Percentiles rank a stretch among this genome's conserved stretches.
These are phyloP conservation scores for Rhynchospora pubera DNA, from an alignment of 176 grass and related monocot genomes.

Conservation along the genomic window DNA sequence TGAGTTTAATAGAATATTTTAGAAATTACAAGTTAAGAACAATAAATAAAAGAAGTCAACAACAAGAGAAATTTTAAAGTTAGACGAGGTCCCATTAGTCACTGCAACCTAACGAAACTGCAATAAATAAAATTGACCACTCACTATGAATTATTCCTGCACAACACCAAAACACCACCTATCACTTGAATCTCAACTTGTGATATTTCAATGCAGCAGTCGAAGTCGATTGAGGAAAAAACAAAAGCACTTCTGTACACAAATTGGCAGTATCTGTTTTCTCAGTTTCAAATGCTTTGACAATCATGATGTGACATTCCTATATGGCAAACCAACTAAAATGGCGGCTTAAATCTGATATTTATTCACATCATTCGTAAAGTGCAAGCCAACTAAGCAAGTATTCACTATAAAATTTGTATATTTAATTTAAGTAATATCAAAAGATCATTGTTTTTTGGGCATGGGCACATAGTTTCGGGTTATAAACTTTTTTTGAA, in stretches of 20 bases:
- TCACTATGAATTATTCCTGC: too few relatives aligned
- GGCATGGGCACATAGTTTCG: neutral
- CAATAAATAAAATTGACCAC: too few relatives aligned
- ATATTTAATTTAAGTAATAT: neutral
- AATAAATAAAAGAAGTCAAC: neutral
- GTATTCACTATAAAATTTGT: neutral
- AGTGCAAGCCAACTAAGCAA: neutral
- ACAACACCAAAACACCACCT: too few relatives aligned
- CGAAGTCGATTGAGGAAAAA: neutral
- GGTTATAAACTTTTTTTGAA: too few relatives aligned
- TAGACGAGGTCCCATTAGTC: neutral
- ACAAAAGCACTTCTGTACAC: neutral
- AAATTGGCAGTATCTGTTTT: neutral
- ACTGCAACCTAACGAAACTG: too few relatives aligned
- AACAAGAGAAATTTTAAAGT: neutral
- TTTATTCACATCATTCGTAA: neutral
- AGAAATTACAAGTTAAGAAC: neutral
- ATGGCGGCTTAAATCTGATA: too few relatives aligned
- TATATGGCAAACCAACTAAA: neutral
- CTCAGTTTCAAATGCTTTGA: neutral
- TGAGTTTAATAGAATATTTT: too few relatives aligned
- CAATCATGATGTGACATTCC: neutral
- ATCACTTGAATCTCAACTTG: neutral
- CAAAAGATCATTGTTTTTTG: neutral
- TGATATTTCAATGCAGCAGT: neutral